These are phyloP conservation scores for Fusarium sp. DNA, from an alignment of 2,329 filamentous ascomycete genomes.

Conservation along the genomic window DNA sequence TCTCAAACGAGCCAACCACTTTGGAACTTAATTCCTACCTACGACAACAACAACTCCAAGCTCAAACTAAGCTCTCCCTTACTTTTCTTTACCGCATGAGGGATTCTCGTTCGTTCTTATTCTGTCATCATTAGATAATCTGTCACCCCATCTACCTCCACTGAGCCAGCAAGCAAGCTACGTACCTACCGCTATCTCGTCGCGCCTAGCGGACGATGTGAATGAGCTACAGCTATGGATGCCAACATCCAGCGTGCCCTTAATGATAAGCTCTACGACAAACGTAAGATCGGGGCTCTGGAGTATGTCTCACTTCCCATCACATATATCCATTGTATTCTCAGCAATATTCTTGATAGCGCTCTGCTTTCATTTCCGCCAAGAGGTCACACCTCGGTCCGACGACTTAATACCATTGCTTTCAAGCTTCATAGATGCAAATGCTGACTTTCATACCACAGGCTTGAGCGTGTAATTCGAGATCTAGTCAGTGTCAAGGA, in stretches of 20 bases:
- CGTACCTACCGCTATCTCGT: slow-evolving; percentile 7
- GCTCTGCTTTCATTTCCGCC: background rate
- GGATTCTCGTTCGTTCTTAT: background rate
- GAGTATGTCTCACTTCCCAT: slow-evolving; percentile 71
- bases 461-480: slow-evolving; percentile 89
- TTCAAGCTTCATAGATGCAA: background rate
- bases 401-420: slow-evolving; percentile 2
- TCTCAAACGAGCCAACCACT: slow-evolving; percentile 37
- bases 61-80: background rate
- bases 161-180: background rate
- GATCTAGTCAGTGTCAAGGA: slow-evolving; percentile 82
- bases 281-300: slow-evolving; percentile 93
- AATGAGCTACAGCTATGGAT: slow-evolving; percentile 72
- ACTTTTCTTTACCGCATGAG: background rate
- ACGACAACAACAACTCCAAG: slow-evolving; percentile 22
- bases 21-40: slow-evolving; percentile 29
- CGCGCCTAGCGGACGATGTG: slow-evolving; percentile 37
- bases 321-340: background rate
- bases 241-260: slow-evolving; percentile 87
- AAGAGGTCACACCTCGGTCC: background rate
- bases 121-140: background rate
- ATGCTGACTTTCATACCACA: slow-evolving; percentile 50
- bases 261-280: slow-evolving; percentile 99
- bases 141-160: background rate
- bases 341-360: background rate